Base-by-base conservation (phyloP, 306 rosid species). In the Prunus dulcis region DNA sequence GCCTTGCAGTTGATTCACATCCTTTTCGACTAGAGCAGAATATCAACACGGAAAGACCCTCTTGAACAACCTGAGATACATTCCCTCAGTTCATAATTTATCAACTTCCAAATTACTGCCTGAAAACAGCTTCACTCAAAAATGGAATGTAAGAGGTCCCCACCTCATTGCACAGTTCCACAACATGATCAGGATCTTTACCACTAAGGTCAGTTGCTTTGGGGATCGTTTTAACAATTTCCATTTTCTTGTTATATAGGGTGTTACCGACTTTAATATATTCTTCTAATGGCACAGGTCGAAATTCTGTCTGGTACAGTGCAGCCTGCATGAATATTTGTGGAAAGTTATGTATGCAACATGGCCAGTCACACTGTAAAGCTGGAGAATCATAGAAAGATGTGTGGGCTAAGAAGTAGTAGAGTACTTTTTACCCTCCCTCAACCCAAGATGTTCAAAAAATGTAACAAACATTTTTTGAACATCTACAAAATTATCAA, bases 211-310 rank as follows among this genome's bases (percentile, higher is more conserved):
- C 88, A 79, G 93, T 85, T 41, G 84, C 83, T 84, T 85, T 92
- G 52, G 89, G 83, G 72, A 95, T 84, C 78, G 91, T 95, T 84
- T 95, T 81, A 61, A 82, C 84, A 78, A 92, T 85, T 53, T 89
- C 97, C 98, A 95, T 80, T 58, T 78, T 87, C 82, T 88, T 95
- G 90, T 86, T 83, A 77, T 95, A 95, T 67, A 92, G 87, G 64
- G 85, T 87, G 80, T 85, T 90, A 28, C 96, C 96, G 79, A 90
- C 97, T 88, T 95, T 95, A 60, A 95, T 85, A 81, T 89, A 90
- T 85, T 95, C 98, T 90, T 95, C 98, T 76, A 92, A 80, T 45
- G 98, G 98, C 78, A 95, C 97, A 46, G 98, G 98, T 73, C 98
- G 92, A 74, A 95, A 95, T 72, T 90, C 96, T 55, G 98, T 95